Evolutionary conservation across 345 rosid genomes (phyloP).

Genomic region (Eutrema japonicum): DNA sequence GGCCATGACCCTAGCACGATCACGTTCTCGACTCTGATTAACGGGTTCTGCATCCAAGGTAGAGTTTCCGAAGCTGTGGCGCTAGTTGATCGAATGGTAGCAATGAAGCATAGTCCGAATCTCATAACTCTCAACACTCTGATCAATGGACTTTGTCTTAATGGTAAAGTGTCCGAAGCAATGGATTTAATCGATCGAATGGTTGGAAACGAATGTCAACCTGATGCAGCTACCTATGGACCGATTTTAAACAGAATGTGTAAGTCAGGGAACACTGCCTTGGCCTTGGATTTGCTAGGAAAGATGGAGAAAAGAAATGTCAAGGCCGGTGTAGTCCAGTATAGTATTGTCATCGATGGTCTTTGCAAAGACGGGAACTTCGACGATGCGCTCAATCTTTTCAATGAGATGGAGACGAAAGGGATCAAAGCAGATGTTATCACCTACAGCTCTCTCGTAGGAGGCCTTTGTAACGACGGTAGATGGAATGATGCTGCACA

Average conservation of each 20-base stretch:
- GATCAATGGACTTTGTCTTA: too few relatives aligned
- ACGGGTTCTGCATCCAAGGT: not conserved
- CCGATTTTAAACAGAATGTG: not conserved
- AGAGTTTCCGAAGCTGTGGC: not conserved
- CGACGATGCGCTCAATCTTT: not conserved
- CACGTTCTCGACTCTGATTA: not conserved
- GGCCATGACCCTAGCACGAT: not conserved
- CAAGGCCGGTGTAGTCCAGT: conserved; percentile 10
- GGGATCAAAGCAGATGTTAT: not conserved
- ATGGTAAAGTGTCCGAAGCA: not conserved
- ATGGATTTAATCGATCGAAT: not conserved
- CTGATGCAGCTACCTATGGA: not conserved
- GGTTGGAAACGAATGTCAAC: not conserved
- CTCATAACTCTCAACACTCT: not conserved
- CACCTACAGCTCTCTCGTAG: not conserved
- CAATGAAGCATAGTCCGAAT: not conserved
- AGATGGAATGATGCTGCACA: conserved; percentile 26
- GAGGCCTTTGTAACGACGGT: conserved; percentile 15
- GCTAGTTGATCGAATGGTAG: not conserved
- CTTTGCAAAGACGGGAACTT: not conserved
- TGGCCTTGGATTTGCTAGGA: conserved; percentile 4
- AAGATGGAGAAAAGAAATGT: conserved; percentile 19
- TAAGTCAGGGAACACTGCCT: not conserved
- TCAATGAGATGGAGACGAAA: conserved; percentile 2
- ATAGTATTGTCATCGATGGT: conserved; percentile 28